These are phyloP conservation scores for Prunus salicina DNA, from an alignment of 306 rosid species.

Conservation along the genomic window DNA sequence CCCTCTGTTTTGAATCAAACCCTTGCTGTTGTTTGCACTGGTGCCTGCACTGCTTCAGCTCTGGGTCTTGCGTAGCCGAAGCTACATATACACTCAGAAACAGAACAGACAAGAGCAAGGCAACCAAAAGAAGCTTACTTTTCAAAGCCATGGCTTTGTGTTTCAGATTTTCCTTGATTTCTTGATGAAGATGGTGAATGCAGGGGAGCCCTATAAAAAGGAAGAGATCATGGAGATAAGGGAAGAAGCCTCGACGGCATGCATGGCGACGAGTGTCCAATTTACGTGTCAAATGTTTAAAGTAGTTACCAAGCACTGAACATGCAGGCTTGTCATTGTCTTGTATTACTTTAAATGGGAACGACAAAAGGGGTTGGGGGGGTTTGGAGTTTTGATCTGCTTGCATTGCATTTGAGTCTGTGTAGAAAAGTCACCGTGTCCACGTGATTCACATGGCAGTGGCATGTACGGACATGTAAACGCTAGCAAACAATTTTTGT, in stretches of 20 bases:
- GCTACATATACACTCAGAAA: constrained; percentile 16
- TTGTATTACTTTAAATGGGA: background rate
- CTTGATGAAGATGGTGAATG: background rate
- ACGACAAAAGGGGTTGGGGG: background rate
- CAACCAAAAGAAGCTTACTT: constrained; percentile 17
- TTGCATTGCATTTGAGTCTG: background rate
- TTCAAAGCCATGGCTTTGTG: constrained; percentile 18
- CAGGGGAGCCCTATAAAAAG: background rate
- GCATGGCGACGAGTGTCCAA: constrained; percentile 40
- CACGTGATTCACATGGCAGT: constrained; percentile 3
- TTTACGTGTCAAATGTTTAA: constrained; percentile 15
- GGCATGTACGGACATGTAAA: background rate
- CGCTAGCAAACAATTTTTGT: background rate
- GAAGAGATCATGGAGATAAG: background rate
- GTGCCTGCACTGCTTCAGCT: constrained; percentile 46
- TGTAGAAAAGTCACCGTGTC: background rate
- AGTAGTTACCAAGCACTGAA: background rate
- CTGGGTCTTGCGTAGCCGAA: constrained; percentile 26
- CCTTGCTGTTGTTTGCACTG: constrained; percentile 48
- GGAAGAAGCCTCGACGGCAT: constrained; percentile 6
- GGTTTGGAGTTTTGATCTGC: background rate
- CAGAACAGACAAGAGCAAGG: constrained; percentile 19
- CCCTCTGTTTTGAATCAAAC: constrained; percentile 20
- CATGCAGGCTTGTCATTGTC: background rate
- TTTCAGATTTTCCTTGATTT: background rate